Conservation (phyloP, 1,284 basidiomycete species). For the Ceratobasidium papillatum region DNA sequence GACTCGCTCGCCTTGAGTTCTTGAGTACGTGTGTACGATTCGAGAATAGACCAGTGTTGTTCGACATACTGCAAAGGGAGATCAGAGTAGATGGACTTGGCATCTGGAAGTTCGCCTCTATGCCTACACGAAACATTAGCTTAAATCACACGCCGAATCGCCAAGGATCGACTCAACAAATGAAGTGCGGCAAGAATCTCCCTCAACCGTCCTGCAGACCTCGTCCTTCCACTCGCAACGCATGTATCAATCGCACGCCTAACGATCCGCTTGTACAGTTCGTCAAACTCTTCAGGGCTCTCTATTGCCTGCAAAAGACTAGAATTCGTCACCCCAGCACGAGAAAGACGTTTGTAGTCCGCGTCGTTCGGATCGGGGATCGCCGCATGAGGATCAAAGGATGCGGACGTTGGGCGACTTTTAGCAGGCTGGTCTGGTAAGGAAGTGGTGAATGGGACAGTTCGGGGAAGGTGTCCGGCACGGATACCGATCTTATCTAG, state of each 20-base stretch:
- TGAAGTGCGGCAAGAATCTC: constrained; percentile 87
- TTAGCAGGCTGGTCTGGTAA: constrained; percentile 35
- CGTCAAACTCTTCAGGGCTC: constrained; percentile 71
- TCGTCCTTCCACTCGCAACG: constrained; percentile 77
- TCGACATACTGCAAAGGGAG: constrained; percentile 79
- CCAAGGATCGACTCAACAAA: constrained; percentile 62
- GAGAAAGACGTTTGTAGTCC: constrained; percentile 44
- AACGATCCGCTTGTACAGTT: constrained; percentile 75
- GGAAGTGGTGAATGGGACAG: constrained; percentile 75
- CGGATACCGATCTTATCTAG: constrained; percentile 83
- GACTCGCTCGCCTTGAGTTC: constrained; percentile 70
- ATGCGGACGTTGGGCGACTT: constrained; percentile 23
- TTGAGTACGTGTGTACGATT: constrained; percentile 75
- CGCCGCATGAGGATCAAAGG: constrained; percentile 13
- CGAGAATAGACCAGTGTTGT: constrained; percentile 77
- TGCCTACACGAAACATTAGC: constrained; percentile 58
- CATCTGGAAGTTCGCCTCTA: constrained; percentile 67
- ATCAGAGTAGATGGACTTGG: constrained; percentile 74
- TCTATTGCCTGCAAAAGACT: constrained; percentile 71
- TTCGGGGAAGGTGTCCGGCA: constrained; percentile 72
- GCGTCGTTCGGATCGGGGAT: constrained; percentile 25
- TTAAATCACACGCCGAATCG: background rate
- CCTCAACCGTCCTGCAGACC: constrained; percentile 85
- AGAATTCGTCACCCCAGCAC: constrained; percentile 53
- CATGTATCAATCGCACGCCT: constrained; percentile 86